These are phyloP conservation scores for Tulasnella calospora DNA, from an alignment of 768 basidiomycete species.

Conservation along the genomic window DNA sequence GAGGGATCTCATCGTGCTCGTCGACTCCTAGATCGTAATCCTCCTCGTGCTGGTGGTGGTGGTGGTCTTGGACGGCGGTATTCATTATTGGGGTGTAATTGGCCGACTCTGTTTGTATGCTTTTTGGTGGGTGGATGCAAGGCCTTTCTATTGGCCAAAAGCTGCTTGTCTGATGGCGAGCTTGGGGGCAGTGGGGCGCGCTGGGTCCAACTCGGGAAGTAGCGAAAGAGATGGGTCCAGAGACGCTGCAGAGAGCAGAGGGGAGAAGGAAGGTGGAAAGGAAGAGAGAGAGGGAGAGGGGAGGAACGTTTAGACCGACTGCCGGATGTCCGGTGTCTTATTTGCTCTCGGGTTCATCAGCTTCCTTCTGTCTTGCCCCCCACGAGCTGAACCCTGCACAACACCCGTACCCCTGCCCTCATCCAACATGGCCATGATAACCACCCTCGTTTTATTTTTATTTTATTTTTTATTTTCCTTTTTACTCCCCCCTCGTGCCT, in stretches of 20 bases:
- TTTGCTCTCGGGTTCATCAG: conserved; percentile 4
- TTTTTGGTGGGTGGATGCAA: not conserved
- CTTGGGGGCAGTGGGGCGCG: too few species aligned
- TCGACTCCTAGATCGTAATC: not conserved
- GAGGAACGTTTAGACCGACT: conserved; percentile 9
- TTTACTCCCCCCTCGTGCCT: not conserved
- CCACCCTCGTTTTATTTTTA: not conserved
- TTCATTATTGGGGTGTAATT: not conserved
- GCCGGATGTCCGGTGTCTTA: conserved; percentile 9
- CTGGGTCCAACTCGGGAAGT: not conserved
- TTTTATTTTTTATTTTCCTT: not conserved
- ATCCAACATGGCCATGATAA: not conserved
- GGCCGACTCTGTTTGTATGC: not conserved
- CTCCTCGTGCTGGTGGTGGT: not conserved
- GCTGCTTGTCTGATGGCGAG: too few species aligned
- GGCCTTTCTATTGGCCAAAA: not conserved
- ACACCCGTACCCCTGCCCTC: not conserved
- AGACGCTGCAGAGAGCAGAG: not conserved
- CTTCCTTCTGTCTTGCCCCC: conserved; percentile 11
- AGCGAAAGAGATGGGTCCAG: not conserved
- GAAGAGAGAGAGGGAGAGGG: not conserved
- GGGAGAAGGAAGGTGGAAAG: not conserved
- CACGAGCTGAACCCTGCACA: conserved; percentile 3
- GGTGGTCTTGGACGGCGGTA: not conserved
- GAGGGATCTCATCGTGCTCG: conserved; percentile 17